Evolutionary conservation across 768 basidiomycete species (phyloP), one percentile per base, ranked within the genome.

Genomic region (Cubamyces lactineus): DNA sequence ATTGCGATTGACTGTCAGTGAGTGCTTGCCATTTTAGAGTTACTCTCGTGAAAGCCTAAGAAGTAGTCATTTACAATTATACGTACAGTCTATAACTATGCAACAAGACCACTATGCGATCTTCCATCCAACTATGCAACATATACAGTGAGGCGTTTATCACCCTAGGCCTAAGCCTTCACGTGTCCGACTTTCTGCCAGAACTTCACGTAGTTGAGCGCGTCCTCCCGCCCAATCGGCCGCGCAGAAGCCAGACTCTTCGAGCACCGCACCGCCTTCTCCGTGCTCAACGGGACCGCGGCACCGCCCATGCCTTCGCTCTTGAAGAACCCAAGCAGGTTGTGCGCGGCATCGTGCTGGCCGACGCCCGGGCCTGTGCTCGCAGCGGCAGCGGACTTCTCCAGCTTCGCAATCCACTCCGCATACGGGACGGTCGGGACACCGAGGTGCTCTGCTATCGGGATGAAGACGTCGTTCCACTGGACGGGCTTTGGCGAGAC

Each of bases 401-500:
- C 63, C n/a, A 70, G 63, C 19, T 39, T 53, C 26, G 57, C 50
- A 17, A 71, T 40, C 72, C 74, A 75, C 24, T 63, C 68, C 0
- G 51, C n/a, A 50, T 61, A 70, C 15, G 71, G 59, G 5, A 69
- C 67, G n/a, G 66, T 42, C 12, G 69, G 67, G 19, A 70, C 30
- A 2, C 49, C 28, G 49, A 73, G 63, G 3, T 41, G 26, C 51
- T 61, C 53, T 1, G 71, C 60, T 48, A 72, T 61, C 7, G 53
- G 54, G 5, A 47, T 38, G 46, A 69, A 57, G 45, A 72, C 57
- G 30, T 42, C 19, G 52, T 55, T 53, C 68, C 69, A 72, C n/a
- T 67, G 42, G 13, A 70, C 57, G 6, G 72, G 73, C n/a, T 53
- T 53, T 0, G 71, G 73, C 39, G 70, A 67, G n/a, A 65, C 54